Base-by-base conservation (phyloP, 257 asterid genomes). In the Rauvolfia tetraphylla region DNA sequence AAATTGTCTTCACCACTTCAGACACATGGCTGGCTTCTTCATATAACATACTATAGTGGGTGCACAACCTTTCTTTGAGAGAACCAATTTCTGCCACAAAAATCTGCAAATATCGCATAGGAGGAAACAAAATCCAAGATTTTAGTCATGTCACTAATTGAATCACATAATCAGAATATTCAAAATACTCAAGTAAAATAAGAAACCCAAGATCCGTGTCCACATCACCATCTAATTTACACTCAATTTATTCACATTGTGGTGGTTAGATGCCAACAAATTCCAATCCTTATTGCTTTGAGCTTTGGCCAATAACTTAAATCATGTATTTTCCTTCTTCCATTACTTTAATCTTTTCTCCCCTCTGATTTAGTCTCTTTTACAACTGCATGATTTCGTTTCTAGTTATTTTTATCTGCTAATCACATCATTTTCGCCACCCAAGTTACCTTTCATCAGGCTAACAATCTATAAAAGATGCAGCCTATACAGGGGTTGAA, bases 11-110 rank as follows among this genome's bases (percentile, higher is more conserved):
- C 65, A 87, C 56, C 31, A 83, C 82, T 81, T 91, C 96, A 84
- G 87, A 79, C 77, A 91, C 59, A 79, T 9, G 86, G 73, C 77
- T 85, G 72, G 87, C 83, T 90, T 92, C 96, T 72, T 91, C 88
- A 76, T 79, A 86, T 59, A 89, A 75, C 80, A 85, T 82, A 74
- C 46, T 81, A 11, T 89, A 84, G 79, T 95, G 97, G 61, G 78
- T 85, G 80, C 83, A 84, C 69, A 95, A 84, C 70, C 57, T 84
- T 78, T 88, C 92, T 82, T 83, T 78, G 65, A 92, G 79, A 81
- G 94, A 85, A 80, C 78, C 86, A 78, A 89, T 75, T 85, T 87
- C 96, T 68, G 81, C 76, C 77, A 69, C 57, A 74, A 82, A 83
- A 79, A 78, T 85, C 98, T 95, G 92, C 87, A 88, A 78, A 72